Evolutionary conservation across 257 asterid species (phyloP).

Genomic region (Petrea volubilis): DNA sequence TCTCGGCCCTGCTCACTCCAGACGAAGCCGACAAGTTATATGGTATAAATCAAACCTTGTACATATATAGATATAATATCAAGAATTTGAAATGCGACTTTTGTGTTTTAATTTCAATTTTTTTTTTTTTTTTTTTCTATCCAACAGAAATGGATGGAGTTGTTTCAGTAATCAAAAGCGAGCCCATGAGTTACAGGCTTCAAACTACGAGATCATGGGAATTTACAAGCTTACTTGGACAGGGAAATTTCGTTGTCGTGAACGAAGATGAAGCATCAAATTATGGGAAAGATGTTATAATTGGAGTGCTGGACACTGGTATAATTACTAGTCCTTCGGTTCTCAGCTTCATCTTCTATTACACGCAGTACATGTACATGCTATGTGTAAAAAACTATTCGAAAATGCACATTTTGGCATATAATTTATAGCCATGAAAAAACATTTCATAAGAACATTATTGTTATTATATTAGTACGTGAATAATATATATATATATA

Average conservation of each 20-base stretch:
- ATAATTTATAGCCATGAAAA: no score
- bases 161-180: conserved; percentile 34
- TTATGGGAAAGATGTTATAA: conserved; percentile 28
- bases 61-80: not conserved
- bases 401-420: no score
- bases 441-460: no score
- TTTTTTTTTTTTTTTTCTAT: not conserved
- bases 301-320: conserved; percentile 44
- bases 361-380: no score
- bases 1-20: conserved; percentile 49
- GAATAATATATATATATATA: not conserved
- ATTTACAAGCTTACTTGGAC: conserved; percentile 23
- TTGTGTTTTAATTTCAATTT: no score
- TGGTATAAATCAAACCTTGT: conserved; percentile 15
- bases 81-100: not conserved
- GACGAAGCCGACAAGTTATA: conserved; percentile 48
- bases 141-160: conserved; percentile 37
- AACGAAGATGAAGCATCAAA: conserved; percentile 9
- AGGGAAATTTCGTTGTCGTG: not conserved
- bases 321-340: no score
- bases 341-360: no score
- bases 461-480: not conserved
- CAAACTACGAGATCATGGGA: conserved; percentile 53
- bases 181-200: conserved; percentile 16
- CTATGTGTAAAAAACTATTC: no score